A percentile compares a stretch with the other conserved stretches of the same genome.
These are phyloP conservation scores for Cutaneotrichosporon cyanovorans DNA, from an alignment of 1,284 basidiomycete species.

Conservation along the genomic window DNA sequence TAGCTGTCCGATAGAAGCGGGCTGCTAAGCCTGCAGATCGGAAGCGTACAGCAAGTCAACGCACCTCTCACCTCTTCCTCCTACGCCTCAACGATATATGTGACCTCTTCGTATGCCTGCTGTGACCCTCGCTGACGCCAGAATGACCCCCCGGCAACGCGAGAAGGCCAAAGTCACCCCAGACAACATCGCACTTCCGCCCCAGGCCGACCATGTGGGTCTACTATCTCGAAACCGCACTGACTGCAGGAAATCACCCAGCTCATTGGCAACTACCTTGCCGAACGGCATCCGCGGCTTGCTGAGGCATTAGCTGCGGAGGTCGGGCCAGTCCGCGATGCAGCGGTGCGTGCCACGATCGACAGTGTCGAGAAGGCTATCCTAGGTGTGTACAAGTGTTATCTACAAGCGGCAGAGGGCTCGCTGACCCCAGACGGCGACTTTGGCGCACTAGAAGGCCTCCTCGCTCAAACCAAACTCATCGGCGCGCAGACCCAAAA, in stretches of 20 bases:
- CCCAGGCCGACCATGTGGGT: constrained; percentile 12
- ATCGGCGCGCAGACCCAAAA: constrained; percentile 46
- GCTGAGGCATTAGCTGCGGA: constrained; percentile 45
- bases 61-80: too few species aligned
- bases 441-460: constrained; percentile 45
- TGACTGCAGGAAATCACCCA: constrained; percentile 37
- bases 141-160: constrained; percentile 11
- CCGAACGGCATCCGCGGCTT: constrained; percentile 41
- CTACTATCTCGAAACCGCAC: not conserved
- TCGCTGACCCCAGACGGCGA: constrained; percentile 44
- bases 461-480: constrained; percentile 41
- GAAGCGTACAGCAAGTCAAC: too few species aligned
- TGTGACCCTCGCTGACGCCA: constrained; percentile 1
- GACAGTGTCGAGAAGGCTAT: constrained; percentile 46
- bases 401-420: too few species aligned
- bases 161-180: constrained; percentile 11
- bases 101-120: too few species aligned
- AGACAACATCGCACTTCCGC: constrained; percentile 7
- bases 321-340: constrained; percentile 35
- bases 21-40: too few species aligned
- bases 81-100: too few species aligned
- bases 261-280: constrained; percentile 47
- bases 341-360: constrained; percentile 27
- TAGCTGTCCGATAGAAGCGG: too few species aligned
- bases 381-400: constrained; percentile 24